Conservation (phyloP, 257 asterid species). For the Nyctanthes arbortristis region DNA sequence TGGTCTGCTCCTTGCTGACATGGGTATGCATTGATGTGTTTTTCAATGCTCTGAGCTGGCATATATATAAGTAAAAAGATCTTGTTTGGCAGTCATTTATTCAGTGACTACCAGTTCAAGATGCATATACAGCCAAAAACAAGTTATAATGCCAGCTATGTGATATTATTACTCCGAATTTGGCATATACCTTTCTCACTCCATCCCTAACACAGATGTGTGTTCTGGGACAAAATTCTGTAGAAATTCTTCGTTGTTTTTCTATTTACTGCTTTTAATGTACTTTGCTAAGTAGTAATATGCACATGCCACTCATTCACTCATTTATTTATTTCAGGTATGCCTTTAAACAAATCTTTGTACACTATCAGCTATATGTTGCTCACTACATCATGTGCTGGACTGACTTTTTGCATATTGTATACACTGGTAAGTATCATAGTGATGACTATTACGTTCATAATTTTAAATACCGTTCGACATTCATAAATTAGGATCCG, state of each 20-base stretch:
- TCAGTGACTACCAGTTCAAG: neutral
- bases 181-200: neutral
- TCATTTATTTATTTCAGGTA: conserved; percentile 43
- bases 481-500: neutral
- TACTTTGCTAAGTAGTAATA: neutral
- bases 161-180: neutral
- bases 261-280: neutral
- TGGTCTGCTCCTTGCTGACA: conserved; percentile 56
- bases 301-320: neutral
- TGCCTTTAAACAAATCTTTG: conserved; percentile 77
- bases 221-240: neutral
- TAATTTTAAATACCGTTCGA: neutral
- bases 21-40: conserved; percentile 46
- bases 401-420: conserved; percentile 71
- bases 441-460: neutral
- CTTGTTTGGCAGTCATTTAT: neutral
- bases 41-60: neutral
- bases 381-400: conserved; percentile 77
- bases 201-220: neutral
- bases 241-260: neutral
- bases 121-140: neutral
- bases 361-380: conserved; percentile 70
- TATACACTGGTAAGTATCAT: conserved; percentile 52
- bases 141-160: neutral
- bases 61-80: neutral